Base-by-base conservation (phyloP, 129 eudicot species). In the Lactuca saligna region DNA sequence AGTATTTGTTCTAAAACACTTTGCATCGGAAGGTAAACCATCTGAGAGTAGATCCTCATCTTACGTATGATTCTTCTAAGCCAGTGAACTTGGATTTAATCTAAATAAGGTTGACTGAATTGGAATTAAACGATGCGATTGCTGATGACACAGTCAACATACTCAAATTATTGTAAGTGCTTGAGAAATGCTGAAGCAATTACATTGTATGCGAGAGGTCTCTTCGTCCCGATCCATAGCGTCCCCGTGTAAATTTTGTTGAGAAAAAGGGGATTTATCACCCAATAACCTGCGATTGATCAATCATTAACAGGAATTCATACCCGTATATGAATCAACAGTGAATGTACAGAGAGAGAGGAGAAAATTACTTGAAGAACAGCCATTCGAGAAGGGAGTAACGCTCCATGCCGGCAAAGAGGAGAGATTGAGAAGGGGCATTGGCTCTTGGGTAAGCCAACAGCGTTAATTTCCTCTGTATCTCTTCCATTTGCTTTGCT, bases 381-480 rank as follows among this genome's bases (percentile, higher is more conserved):
- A 94, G 99, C 96, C 97, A 94, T 70, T 94, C 99, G 62, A 94
- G 97, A 71, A 94, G 99, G 44, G 99, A 90, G 48, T 94, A 94
- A 53, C 99, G 97, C 78, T 94, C 99, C 99, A 89, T 94, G 86
- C 99, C 97, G 74, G 99, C 99, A 38, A 87, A 94, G 66, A 89
- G 96, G 56, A 94, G 93, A 16, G 99, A 94, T 69, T 94, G 99
- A 49, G 99, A 89, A 20, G 96, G 96, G 20, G 92, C 96, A 80
- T 87, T 89, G 64, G 99, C 90, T 74, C 95, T 75, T 17, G 99
- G 95, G 75, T 89, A 94, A 66, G 88, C 79, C 76, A 94, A 75
- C 66, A 74, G 48, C 63, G 86, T 59, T 49, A 94, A 61, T 80
- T 89, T 94, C 87, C 71, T 94, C 80, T 89, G 99, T 20, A 89